Percentiles rank a stretch among this genome's conserved stretches.
Conservation (phyloP, 2,329 filamentous ascomycete genomes). For the Lecanosticta acicola region DNA sequence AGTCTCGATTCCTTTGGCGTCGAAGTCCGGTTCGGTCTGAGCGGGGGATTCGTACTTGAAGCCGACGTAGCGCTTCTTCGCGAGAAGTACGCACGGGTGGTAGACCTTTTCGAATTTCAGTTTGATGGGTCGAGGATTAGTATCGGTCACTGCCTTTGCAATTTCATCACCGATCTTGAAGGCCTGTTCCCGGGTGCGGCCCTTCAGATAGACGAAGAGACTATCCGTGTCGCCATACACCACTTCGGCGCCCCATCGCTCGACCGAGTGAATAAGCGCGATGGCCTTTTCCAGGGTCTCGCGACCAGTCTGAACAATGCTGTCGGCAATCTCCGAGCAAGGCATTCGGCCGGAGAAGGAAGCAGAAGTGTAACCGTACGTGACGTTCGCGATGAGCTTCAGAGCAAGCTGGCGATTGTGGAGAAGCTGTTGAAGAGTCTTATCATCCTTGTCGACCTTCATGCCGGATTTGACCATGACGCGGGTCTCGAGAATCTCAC, state of each 20-base stretch:
- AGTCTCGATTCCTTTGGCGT: conserved; percentile 97
- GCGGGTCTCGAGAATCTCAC: conserved; percentile 89
- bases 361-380: conserved; percentile 94
- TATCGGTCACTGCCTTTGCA: conserved; percentile 74
- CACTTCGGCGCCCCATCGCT: conserved; percentile 87
- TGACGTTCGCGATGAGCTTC: conserved; percentile 97
- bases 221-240: conserved; percentile 98
- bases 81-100: conserved; percentile 84
- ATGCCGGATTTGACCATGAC: conserved; percentile 98
- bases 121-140: conserved; percentile 87
- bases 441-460: conserved; percentile 89
- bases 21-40: conserved; percentile 79
- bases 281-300: conserved; percentile 94
- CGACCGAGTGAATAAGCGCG: conserved; percentile 80
- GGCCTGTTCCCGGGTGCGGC: conserved; percentile 78
- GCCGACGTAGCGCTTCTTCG: conserved; percentile 96
- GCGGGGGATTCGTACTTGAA: conserved; percentile 84
- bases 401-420: conserved; percentile 92
- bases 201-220: conserved; percentile 83
- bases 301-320: conserved; percentile 91
- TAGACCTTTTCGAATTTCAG: conserved; percentile 99
- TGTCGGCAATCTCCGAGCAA: conserved; percentile 95
- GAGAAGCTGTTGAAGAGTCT: conserved; percentile 72
- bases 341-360: conserved; percentile 97
- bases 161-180: conserved; percentile 94